Evolutionary conservation across 768 basidiomycete species (phyloP), one percentile per base, ranked within the genome.

Genomic region (Tulasnella sp.): DNA sequence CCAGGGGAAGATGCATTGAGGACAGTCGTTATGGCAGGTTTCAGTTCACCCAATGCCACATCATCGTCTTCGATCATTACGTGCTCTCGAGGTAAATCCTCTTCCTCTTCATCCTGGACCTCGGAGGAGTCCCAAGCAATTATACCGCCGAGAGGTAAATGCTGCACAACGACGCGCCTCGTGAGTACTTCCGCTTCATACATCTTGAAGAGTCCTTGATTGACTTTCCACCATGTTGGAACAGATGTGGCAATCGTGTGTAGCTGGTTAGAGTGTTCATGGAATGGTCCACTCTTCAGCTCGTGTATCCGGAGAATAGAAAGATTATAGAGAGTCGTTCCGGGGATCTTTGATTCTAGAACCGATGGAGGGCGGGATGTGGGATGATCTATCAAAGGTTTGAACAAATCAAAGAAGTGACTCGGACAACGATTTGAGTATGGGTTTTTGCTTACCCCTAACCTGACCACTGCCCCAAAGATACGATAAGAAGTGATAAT

Each of bases 151-250:
- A 95, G 72, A 6, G 84, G 83, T 43, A 96, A 69, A 62, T 95
- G 91, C 63, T 98, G 92, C 3, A 96, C 88, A 4, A 96, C 93
- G n/a, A 96, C 92, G 13, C 86, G 75, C 65, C 96, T 96, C 13
- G 81, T 79, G 35, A 96, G 70, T 10, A 96, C 91, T 65, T 99
- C 93, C 5, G 80, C 90, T 77, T 88, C 78, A 63, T 93, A 98
- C 93, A 99, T 96, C 68, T 93, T 95, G 64, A 88, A 77, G 50
- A 98, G 63, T 5, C 95, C 91, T 31, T 75, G 74, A 65, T 90
- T 85, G 32, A 90, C 89, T 66, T 96, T 99, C 40, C 68, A 70
- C 89, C 89, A 99, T 56, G 74, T 79, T n/a, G 79, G 78, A 15
- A 93, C 89, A n/a, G 83, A 81, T 1, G 75, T 73, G 6, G 90